A percentile compares a stretch with the other conserved stretches of the same genome.
Conservation (phyloP, 371 early-diverging fungal genomes). For the Mortierella sp. region DNA sequence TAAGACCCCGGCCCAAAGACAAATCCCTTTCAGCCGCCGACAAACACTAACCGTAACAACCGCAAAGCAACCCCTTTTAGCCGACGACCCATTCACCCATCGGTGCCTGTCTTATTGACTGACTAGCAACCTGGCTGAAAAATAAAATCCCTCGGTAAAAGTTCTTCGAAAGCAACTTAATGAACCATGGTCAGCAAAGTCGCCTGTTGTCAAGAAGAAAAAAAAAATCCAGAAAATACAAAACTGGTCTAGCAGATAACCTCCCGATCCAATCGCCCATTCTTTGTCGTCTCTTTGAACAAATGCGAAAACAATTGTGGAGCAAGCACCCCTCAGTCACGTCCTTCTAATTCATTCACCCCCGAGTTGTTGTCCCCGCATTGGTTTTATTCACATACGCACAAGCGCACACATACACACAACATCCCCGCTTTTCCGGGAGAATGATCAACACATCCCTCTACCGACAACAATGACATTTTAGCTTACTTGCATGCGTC, state of each 20-base stretch:
- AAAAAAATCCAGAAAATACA: background rate
- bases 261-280: background rate
- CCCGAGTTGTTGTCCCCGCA: background rate
- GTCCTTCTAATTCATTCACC: background rate
- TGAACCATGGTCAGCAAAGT: background rate
- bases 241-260: background rate
- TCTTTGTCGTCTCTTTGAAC: background rate
- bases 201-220: background rate
- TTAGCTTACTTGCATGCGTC: background rate
- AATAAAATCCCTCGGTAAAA: constrained; percentile 14
- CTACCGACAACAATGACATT: background rate
- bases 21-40: background rate
- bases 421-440: constrained; percentile 10
- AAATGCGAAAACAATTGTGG: background rate
- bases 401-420: background rate
- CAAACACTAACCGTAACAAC: background rate
- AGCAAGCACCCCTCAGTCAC: background rate
- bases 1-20: too few relatives aligned
- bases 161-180: background rate
- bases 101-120: background rate
- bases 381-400: background rate
- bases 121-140: background rate
- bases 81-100: background rate
- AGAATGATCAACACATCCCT: background rate
- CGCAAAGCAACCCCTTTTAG: background rate